These are phyloP conservation scores for Rhynchosporium agropyri DNA, from an alignment of 2,329 filamentous ascomycete species.

Conservation along the genomic window DNA sequence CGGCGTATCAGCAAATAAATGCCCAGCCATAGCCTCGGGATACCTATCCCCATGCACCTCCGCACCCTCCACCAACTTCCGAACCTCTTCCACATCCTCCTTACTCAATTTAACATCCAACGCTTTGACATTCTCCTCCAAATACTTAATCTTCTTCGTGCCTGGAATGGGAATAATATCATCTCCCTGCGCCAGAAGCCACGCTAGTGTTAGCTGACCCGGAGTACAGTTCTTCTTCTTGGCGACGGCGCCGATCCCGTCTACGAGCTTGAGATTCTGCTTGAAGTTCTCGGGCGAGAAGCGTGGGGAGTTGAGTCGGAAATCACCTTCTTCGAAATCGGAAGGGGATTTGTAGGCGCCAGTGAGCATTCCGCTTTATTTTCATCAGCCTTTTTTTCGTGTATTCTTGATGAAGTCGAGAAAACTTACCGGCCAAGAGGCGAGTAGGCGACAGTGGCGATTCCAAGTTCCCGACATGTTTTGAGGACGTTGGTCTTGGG, in stretches of 20 bases:
- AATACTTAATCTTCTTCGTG: slow-evolving; percentile 51
- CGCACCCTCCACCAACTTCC: slow-evolving; percentile 43
- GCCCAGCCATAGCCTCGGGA: slow-evolving; percentile 17
- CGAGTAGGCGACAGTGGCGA: slow-evolving; percentile 32
- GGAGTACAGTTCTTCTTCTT: slow-evolving; percentile 57
- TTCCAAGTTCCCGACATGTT: slow-evolving; percentile 57
- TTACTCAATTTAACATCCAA: slow-evolving; percentile 42
- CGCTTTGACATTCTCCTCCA: slow-evolving; percentile 50
- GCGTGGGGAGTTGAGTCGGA: slow-evolving; percentile 50
- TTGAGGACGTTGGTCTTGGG: slow-evolving; percentile 49
- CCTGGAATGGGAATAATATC: slow-evolving; percentile 63
- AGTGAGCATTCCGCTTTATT: slow-evolving; percentile 48
- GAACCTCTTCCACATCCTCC: slow-evolving; percentile 45
- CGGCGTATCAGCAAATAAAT: slow-evolving; percentile 32
- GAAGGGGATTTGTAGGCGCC: slow-evolving; percentile 51
- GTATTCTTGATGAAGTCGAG: too few relatives aligned
- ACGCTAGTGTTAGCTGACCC: slow-evolving; percentile 63
- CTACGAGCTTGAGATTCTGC: slow-evolving; percentile 58
- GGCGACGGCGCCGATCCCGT: slow-evolving; percentile 53
- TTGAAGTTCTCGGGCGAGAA: slow-evolving; percentile 52
- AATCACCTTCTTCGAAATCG: slow-evolving; percentile 55
- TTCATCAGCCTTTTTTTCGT: slow-evolving; percentile 33
- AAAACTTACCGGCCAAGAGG: slow-evolving; percentile 56
- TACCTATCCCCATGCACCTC: slow-evolving; percentile 28
- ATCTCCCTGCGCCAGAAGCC: slow-evolving; percentile 62